A percentile compares a stretch with the other conserved stretches of the same genome.
These are phyloP conservation scores for Potentilla sterilis DNA, from an alignment of 306 rosid genomes.

Conservation along the genomic window DNA sequence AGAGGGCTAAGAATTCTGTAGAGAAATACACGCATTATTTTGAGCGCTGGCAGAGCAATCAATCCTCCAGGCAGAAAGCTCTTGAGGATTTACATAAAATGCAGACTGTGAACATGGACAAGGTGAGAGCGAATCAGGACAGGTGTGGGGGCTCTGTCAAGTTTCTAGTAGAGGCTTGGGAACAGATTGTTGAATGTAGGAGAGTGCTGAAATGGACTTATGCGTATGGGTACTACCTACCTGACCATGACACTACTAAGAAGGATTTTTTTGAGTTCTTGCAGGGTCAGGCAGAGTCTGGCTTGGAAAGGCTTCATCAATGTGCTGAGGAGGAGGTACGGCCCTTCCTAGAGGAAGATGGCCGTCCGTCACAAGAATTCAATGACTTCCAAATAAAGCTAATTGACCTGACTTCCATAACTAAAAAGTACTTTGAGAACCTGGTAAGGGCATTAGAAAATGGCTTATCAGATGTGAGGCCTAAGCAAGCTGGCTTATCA, in stretches of 20 bases:
- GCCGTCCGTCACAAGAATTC: not conserved
- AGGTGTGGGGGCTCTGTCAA: not conserved
- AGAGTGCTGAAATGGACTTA: constrained; percentile 54
- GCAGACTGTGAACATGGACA: not conserved
- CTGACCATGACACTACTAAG: constrained; percentile 53
- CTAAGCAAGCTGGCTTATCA: not conserved
- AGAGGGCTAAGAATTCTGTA: constrained; percentile 84
- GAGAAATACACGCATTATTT: constrained; percentile 90
- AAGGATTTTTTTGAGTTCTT: constrained; percentile 36
- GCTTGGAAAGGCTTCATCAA: constrained; percentile 37
- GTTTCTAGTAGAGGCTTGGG: not conserved
- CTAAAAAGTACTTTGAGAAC: not conserved
- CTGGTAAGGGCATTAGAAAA: not conserved
- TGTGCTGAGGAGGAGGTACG: constrained; percentile 23
- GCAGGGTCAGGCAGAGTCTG: constrained; percentile 42
- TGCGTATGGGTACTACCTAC: constrained; percentile 50
- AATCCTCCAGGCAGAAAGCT: constrained; percentile 23
- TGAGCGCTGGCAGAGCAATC: constrained; percentile 97
- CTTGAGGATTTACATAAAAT: constrained; percentile 8
- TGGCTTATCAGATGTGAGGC: not conserved
- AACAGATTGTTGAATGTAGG: constrained; percentile 40
- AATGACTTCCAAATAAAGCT: constrained; percentile 1
- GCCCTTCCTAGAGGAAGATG: not conserved
- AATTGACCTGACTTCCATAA: not conserved
- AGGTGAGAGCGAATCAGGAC: not conserved